These are phyloP conservation scores for Harrya chromipes DNA, from an alignment of 768 basidiomycete species.

Conservation along the genomic window DNA sequence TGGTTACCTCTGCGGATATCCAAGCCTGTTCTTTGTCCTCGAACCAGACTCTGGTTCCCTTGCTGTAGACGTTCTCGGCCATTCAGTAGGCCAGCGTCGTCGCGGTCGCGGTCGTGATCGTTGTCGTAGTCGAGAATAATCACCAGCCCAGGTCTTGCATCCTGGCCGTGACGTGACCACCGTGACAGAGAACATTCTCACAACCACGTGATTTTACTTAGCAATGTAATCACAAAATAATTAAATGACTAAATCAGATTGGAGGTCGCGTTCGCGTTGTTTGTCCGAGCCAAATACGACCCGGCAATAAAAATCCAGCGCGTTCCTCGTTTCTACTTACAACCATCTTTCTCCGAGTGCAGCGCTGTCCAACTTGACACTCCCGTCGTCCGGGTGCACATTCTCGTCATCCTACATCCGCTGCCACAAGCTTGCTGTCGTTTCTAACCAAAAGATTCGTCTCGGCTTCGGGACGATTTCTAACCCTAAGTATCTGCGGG, in stretches of 20 bases:
- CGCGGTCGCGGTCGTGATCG: conserved; percentile 17
- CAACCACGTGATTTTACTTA: conserved; percentile 13
- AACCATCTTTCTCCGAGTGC: conserved; percentile 4
- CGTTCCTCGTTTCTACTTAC: not conserved
- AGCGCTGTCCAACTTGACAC: conserved; percentile 25
- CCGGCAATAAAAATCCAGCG: conserved; percentile 6
- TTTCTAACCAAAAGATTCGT: conserved; percentile 53
- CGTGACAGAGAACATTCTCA: conserved; percentile 20
- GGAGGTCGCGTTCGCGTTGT: conserved; percentile 10
- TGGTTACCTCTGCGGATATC: conserved; percentile 83
- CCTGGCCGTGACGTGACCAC: conserved; percentile 23
- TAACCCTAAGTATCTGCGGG: conserved; percentile 57
- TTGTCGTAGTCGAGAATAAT: conserved; percentile 14
- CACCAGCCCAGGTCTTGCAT: no score
- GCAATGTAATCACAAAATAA: not conserved
- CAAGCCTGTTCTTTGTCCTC: conserved; percentile 93
- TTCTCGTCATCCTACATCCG: conserved; percentile 24
- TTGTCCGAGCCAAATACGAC: conserved; percentile 24
- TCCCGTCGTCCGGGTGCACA: conserved; percentile 50
- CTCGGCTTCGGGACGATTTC: conserved; percentile 44
- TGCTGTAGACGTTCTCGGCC: conserved; percentile 92
- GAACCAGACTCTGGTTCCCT: conserved; percentile 89
- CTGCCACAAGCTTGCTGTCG: conserved; percentile 32
- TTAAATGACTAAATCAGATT: no score
- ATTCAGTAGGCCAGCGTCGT: conserved; percentile 53